Evolutionary conservation across 1,139 yeast species (phyloP).

Genomic region (Yamadazyma aaseri): DNA sequence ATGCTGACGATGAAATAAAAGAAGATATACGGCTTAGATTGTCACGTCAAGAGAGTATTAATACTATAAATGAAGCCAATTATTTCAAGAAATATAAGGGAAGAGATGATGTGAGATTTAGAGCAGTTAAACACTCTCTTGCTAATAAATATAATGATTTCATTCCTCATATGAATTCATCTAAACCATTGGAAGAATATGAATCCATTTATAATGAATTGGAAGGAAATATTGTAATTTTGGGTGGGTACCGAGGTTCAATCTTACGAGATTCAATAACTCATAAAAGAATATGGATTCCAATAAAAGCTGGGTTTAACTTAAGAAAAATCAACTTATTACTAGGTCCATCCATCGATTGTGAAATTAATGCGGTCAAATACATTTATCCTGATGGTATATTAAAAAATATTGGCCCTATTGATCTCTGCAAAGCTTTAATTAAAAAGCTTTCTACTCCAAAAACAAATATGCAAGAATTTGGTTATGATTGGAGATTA

Average conservation of each 20-base stretch:
- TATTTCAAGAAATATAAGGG: slow-evolving; percentile 56
- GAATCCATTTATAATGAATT: slow-evolving; percentile 43
- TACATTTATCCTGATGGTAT: slow-evolving; percentile 72
- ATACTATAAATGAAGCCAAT: slow-evolving; percentile 63
- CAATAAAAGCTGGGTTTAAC: slow-evolving; percentile 80
- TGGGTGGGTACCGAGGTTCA: slow-evolving; percentile 91
- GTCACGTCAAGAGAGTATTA: slow-evolving; percentile 54
- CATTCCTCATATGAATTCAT: slow-evolving; percentile 26
- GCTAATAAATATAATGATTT: slow-evolving; percentile 48
- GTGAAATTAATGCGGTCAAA: slow-evolving; percentile 50
- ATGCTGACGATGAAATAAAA: slow-evolving; percentile 18
- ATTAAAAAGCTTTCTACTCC: slow-evolving; percentile 60
- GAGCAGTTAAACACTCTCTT: slow-evolving; percentile 67
- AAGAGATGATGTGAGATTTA: slow-evolving; percentile 62
- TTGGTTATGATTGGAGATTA: slow-evolving; percentile 91
- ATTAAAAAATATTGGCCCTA: slow-evolving; percentile 81
- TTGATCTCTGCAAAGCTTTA: slow-evolving; percentile 69
- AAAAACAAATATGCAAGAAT: slow-evolving; percentile 63
- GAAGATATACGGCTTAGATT: slow-evolving; percentile 46
- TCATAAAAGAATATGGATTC: slow-evolving; percentile 76
- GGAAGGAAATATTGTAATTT: slow-evolving; percentile 71
- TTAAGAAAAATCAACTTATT: slow-evolving; percentile 65
- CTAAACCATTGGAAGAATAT: slow-evolving; percentile 23
- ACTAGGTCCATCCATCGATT: slow-evolving; percentile 71
- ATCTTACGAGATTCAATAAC: slow-evolving; percentile 68